A percentile compares a stretch with the other conserved stretches of the same genome.
phyloP scores from a whole-genome alignment of 106 monocot species.

The Vanilla planifolia region DNA sequence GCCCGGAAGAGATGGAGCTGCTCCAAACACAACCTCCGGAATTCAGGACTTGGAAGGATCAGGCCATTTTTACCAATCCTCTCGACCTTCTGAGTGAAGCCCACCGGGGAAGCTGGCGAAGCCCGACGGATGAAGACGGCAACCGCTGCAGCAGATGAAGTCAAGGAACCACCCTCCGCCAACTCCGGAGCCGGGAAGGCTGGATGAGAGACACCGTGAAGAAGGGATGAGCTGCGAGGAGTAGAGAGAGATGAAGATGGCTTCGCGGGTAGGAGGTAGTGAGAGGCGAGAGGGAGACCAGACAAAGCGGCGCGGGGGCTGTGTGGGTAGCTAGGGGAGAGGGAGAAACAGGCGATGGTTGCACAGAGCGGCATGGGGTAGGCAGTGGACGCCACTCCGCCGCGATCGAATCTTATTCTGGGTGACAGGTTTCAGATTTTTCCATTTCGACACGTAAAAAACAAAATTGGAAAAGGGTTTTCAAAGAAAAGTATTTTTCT shows the following conservation, averaged over 20 bases:
- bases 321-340: background rate
- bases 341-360: background rate
- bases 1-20: conserved; percentile 61
- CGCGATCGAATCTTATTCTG: no score
- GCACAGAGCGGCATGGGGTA: background rate
- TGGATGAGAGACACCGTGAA: conserved; percentile 11
- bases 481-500: no score
- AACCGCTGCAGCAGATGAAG: conserved; percentile 42
- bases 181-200: conserved; percentile 2
- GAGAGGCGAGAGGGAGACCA: background rate
- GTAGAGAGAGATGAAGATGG: background rate
- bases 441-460: no score
- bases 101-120: conserved; percentile 41
- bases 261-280: background rate
- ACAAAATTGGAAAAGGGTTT: no score
- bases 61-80: conserved; percentile 13
- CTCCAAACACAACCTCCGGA: conserved; percentile 47
- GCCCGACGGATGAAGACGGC: conserved; percentile 43
- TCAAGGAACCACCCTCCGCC: conserved; percentile 4
- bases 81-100: conserved; percentile 40
- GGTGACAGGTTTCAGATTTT: no score
- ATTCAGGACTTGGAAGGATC: conserved; percentile 48
- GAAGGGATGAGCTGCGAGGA: background rate
- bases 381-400: no score
- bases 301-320: background rate